Base-by-base conservation (phyloP, 345 rosid genomes). In the Acer yangbiense region DNA sequence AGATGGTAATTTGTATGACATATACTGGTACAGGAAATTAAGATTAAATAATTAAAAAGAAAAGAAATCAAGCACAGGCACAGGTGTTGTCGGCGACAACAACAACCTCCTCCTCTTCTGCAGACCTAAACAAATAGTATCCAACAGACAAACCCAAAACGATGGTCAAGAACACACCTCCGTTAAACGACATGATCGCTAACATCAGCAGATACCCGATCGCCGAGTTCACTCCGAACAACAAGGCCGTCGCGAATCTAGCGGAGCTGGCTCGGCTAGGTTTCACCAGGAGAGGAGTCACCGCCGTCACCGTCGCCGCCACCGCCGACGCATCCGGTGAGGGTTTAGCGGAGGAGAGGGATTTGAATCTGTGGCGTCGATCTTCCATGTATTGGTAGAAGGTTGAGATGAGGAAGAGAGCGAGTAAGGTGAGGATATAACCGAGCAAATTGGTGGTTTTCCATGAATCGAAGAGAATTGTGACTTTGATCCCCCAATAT, bases 151-250 rank as follows among this genome's bases (percentile, higher is more conserved):
- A 79, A 8, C 98, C 98, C 27, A 80, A 21, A 27, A 92, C 88
- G 29, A 91, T 81, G 32, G 94, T 91, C 69, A 94, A 76, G 81
- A 94, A 88, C 20, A 92, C 94, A 21, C 98, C 94, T 12, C 88
- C 94, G 76, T 94, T 94, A 80, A 92, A 94, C 21, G 94, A 91
- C 97, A 94, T 94, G 76, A 85, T 85, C 25, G 90, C 94, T 3
- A 90, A 83, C 94, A 94, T 92, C 77, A 94, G 82, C 68, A 94
- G 72, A 82, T 92, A 94, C 35, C 91, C 97, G 73, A 91, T 76
- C 46, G 90, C 91, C 16, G 96, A 80, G 80, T 91, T 92, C 57
- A 89, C 76, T 16, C 90, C 93, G 68, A 91, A 89, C 11, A 91
- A 86, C 62, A 83, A 7, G 2, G 86, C 87, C n/a, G 84, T 82